Base-by-base conservation (phyloP, 805 yeast species). In the Sugiyamaella valdiviana region DNA sequence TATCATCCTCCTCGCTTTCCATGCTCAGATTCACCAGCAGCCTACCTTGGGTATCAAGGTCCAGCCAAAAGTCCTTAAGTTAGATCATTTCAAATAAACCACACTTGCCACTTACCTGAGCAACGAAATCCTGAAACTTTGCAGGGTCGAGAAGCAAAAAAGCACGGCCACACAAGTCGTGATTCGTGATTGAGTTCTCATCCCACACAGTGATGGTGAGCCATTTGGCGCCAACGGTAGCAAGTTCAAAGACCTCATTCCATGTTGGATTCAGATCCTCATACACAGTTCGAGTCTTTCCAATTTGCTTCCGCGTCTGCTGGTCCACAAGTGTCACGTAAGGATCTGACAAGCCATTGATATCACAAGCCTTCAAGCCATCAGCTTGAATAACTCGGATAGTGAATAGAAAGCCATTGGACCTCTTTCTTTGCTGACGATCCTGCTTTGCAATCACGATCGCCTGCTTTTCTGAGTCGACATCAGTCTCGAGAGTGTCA, bases 191-290 rank as follows among this genome's bases (percentile, higher is more conserved):
- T 0, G 71, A 58, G 6, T 73, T 67, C 38, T 79, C 83, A 57
- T 82, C 83, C 95, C 95, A 86, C 0, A 85, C 76, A 1, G 83
- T 80, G 1, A 79, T 76, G 1, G 79, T 74, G 1, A 84, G 54
- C 22, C 78, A 71, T 35, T 74, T 66, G 1, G 75, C 61, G 1
- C 74, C 64, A 19, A 71, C 65, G 0, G 74, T 71, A 0, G 66
- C 64, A 2, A 72, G 58, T 62, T 88, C 95, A 62, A 88, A 86
- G 49, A 84, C 85, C 67, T 90, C 96, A 58, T 86, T 85, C 95
- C 95, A 91, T 14, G 75, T 77, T 0, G 97, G 96, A 57, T 80
- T 79, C 29, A 76, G 67, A 3, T 81, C 77, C 46, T 77, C 77
- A 24, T 73, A 70, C 3, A 85, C 70, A 0, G 82, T 75, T 56